Evolutionary conservation across 2,329 filamentous ascomycete genomes (phyloP), one percentile per base, ranked within the genome.

Genomic region (Venturiaceae sp.): DNA sequence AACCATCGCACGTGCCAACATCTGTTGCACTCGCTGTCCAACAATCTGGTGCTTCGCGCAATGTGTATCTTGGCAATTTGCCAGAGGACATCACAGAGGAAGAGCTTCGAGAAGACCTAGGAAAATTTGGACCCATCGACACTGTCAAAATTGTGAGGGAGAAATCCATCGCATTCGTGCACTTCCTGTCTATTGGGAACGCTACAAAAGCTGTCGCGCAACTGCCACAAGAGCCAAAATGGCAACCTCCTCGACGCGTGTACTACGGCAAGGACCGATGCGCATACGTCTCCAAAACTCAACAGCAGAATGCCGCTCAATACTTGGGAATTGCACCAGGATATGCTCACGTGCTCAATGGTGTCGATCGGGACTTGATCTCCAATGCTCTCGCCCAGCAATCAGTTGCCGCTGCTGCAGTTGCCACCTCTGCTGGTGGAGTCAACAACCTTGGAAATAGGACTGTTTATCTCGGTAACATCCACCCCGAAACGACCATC

Each of bases 191-290:
- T 16, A 96, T 99, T 68, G 89, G 91, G 69, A 96, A 97, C 70
- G 94, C 94, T 55, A 95, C 97, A 82, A 99, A 99, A 79, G 92
- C 94, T 23, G 94, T 99, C 56, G 87, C 91, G 13, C 92, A 97
- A 73, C 84, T 99, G 61, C 94, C 94, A 11, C 92, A 97, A 73
- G 94, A 99, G 74, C 80, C 88, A 37, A 96, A 96, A 76, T 99
- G 94, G 94, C 92, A 96, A 73, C 83, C 91, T 8, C 94, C 94
- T 56, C 88, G 91, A 64, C 88, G 94, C 57, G 94, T 99, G 11
- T 97, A 96, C 81, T 99, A 99, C 68, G 94, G 94, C 74, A 99
- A 99, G 79, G 94, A 99, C 72, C 85, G 94, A 62, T 99, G 94
- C 69, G 94, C 94, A 19, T 99, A 99, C 68, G 92, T 99, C 56